These are phyloP conservation scores for Boletellus ananiceps DNA, from an alignment of 768 basidiomycete genomes.

Conservation along the genomic window DNA sequence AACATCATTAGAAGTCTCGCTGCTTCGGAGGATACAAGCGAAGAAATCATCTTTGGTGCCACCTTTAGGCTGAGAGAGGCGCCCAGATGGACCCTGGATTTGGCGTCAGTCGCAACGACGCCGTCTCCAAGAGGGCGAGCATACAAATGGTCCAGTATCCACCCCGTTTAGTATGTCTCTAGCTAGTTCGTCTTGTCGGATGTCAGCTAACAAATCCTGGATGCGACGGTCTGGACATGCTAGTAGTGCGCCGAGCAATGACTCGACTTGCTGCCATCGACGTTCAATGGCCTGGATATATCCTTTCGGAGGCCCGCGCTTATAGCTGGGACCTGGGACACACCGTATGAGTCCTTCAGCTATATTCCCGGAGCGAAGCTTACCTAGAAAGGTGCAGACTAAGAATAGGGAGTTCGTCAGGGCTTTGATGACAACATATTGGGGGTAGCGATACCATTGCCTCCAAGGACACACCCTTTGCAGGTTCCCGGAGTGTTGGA, in stretches of 20 bases:
- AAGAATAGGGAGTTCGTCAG: constrained; percentile 19
- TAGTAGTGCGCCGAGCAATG: constrained; percentile 77
- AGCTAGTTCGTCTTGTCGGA: constrained; percentile 71
- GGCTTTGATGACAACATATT: background rate
- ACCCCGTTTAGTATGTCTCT: constrained; percentile 73
- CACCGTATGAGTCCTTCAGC: background rate
- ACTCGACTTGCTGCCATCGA: constrained; percentile 88
- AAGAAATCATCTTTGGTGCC: constrained; percentile 77
- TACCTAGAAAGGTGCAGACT: constrained; percentile 69
- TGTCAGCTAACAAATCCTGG: constrained; percentile 54
- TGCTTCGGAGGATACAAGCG: constrained; percentile 64
- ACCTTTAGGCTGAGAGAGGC: constrained; percentile 52
- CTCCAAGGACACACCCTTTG: constrained; percentile 59
- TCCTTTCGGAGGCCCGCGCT: constrained; percentile 83
- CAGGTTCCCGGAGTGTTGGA: constrained; percentile 45
- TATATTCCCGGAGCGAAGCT: background rate
- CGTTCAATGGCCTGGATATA: constrained; percentile 93
- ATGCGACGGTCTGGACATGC: constrained; percentile 66
- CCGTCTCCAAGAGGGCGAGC: constrained; percentile 18
- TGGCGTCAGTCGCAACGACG: constrained; percentile 4
- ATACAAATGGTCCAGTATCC: constrained; percentile 74
- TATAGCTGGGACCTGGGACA: constrained; percentile 64
- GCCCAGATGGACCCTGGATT: constrained; percentile 64
- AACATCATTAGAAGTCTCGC: constrained; percentile 48
- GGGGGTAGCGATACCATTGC: constrained; percentile 40